Percentiles rank a stretch among this genome's conserved stretches.
Conservation (phyloP, 768 basidiomycete genomes). For the Crucibulum laeve region DNA sequence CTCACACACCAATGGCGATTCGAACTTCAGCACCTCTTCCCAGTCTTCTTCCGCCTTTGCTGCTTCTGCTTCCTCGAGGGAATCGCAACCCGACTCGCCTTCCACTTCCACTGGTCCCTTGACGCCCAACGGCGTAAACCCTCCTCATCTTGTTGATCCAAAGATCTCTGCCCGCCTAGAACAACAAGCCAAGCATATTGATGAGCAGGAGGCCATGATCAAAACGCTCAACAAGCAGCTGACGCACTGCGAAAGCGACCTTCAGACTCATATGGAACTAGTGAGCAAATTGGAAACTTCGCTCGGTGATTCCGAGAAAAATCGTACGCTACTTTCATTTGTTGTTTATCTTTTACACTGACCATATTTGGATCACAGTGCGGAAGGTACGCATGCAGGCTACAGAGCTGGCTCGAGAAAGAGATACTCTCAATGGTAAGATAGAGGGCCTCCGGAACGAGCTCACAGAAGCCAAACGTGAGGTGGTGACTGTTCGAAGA, state of each 20-base stretch:
- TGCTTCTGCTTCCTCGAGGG: slow-evolving; percentile 55
- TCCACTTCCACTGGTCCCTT: slow-evolving; percentile 53
- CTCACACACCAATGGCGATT: slow-evolving; percentile 40
- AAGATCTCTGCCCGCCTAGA: slow-evolving; percentile 61
- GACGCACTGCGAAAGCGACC: slow-evolving; percentile 87
- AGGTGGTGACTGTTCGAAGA: slow-evolving; percentile 70
- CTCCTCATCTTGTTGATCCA: slow-evolving; percentile 39
- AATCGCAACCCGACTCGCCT: slow-evolving; percentile 68
- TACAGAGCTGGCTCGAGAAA: slow-evolving; percentile 82
- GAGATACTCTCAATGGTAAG: slow-evolving; percentile 68
- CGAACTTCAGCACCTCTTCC: slow-evolving; percentile 55
- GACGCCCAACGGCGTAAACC: slow-evolving; percentile 33
- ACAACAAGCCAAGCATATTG: slow-evolving; percentile 70
- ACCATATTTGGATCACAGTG: slow-evolving; percentile 38
- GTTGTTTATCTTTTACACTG: neutral
- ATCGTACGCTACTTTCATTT: slow-evolving; percentile 51
- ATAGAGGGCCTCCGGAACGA: slow-evolving; percentile 67
- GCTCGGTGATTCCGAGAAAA: slow-evolving; percentile 89
- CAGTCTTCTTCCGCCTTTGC: slow-evolving; percentile 51
- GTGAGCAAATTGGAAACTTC: slow-evolving; percentile 82
- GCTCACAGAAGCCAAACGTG: slow-evolving; percentile 72
- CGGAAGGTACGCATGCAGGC: slow-evolving; percentile 94
- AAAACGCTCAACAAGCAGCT: slow-evolving; percentile 92
- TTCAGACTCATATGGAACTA: slow-evolving; percentile 89
- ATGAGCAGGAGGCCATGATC: slow-evolving; percentile 88